Evolutionary conservation across 2,329 filamentous ascomycete genomes (phyloP), one percentile per base, ranked within the genome.

Genomic region (Gyromitra esculenta): DNA sequence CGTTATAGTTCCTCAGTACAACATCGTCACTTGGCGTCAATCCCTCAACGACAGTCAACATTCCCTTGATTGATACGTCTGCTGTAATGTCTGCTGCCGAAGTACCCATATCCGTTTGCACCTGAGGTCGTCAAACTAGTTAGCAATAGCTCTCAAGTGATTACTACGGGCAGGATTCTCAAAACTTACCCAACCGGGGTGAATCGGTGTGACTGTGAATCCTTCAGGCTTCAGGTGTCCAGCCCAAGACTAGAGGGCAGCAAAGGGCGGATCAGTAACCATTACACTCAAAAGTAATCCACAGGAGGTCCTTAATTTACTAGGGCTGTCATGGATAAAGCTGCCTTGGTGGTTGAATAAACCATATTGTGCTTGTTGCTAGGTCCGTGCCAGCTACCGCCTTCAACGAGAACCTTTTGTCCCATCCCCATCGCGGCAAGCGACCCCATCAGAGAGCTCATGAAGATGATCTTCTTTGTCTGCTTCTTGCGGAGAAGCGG

Each of bases 201-300:
- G 63, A 25, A 56, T 13, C 35, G 63, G 48, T 8, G 63, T 66
- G 21, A 66, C 63, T 35, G 63, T 66, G 21, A 66, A 66, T 21
- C 63, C 63, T 41, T 66, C 63, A 54, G 63, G 63, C 31, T 13
- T 66, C n/a, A 66, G 31, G n/a, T 39, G 18, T 7, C 63, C 63
- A 39, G 63, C 25, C 63, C 63, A 66, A 66, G 25, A 54, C 63
- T 54, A 66, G 21, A 66, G 21, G 54, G 7, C 35, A 3, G 41
- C 8, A 50, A 8, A 64, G 6, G 4, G 25, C 25, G 2, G 25
- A 6, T 66, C n/a, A 64, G 43, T 43, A 50, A 31, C 41, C 1
- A 25, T 54, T 15, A 66, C 31, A 15, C 8, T 65, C 11, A 2
- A 5, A 31, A 13, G 7, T 0, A 18, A 25, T 15, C 1, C 18